These are phyloP conservation scores for Blastobotrys arbuscula DNA, from an alignment of 1,139 yeast genomes.

Conservation along the genomic window DNA sequence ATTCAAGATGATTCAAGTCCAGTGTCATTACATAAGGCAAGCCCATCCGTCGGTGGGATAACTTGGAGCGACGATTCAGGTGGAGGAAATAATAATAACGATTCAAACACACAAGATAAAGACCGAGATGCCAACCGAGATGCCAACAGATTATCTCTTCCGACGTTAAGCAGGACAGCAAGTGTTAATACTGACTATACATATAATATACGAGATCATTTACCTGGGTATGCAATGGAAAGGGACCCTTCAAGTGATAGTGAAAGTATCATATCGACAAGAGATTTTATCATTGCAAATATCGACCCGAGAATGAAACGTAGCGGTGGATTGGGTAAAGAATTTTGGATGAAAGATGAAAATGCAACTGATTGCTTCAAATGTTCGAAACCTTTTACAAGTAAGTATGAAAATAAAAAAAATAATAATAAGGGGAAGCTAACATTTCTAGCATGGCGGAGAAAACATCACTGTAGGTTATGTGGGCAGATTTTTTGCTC, in stretches of 20 bases:
- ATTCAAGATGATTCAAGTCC: slow-evolving; percentile 6
- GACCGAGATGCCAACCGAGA: not conserved
- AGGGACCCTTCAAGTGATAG: slow-evolving; percentile 30
- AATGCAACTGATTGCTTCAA: slow-evolving; percentile 76
- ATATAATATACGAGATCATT: slow-evolving; percentile 24
- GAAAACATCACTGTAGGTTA: slow-evolving; percentile 91
- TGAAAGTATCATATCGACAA: slow-evolving; percentile 27
- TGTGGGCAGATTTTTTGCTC: slow-evolving; percentile 96
- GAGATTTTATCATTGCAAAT: slow-evolving; percentile 21
- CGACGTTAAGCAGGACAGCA: slow-evolving; percentile 23
- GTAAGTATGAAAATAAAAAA: slow-evolving; percentile 16
- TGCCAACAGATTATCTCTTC: not conserved
- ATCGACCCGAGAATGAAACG: slow-evolving; percentile 17
- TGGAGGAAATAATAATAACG: not conserved
- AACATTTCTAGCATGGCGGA: slow-evolving; percentile 47
- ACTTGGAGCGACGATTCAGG: slow-evolving; percentile 8
- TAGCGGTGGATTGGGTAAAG: slow-evolving; percentile 39
- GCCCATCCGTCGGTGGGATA: slow-evolving; percentile 18
- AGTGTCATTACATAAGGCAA: slow-evolving; percentile 17
- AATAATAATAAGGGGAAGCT: not conserved
- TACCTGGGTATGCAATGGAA: slow-evolving; percentile 27
- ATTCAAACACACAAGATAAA: slow-evolving; percentile 4
- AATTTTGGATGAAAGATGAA: slow-evolving; percentile 91
- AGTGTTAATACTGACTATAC: slow-evolving; percentile 23
- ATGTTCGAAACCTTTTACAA: slow-evolving; percentile 66